These are phyloP conservation scores for Syzygium jambos DNA, from an alignment of 345 rosid species.

Conservation along the genomic window DNA sequence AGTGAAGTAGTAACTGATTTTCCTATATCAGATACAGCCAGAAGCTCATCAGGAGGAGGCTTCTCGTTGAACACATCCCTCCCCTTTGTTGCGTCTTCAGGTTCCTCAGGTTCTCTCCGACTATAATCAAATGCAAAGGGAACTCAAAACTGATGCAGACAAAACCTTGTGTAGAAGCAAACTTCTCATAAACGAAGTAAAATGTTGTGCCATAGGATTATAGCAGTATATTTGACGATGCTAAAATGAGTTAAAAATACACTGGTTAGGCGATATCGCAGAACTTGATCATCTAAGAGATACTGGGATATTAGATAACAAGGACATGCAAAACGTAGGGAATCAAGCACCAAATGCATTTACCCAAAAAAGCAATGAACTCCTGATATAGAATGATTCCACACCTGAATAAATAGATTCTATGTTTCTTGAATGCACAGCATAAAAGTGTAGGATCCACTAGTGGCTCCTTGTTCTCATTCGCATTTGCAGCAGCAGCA, in stretches of 20 bases:
- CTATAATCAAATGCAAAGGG: slow-evolving; percentile 19
- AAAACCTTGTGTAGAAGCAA: neutral
- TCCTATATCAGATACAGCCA: slow-evolving; percentile 93
- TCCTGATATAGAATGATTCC: neutral
- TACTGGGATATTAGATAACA: neutral
- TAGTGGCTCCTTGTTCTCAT: slow-evolving; percentile 92
- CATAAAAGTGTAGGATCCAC: slow-evolving; percentile 82
- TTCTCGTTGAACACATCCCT: slow-evolving; percentile 95
- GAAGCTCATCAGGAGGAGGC: slow-evolving; percentile 95
- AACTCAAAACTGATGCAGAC: neutral
- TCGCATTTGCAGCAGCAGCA: slow-evolving; percentile 76
- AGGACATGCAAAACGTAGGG: neutral
- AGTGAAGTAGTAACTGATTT: slow-evolving; percentile 84
- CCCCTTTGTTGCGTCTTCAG: slow-evolving; percentile 92
- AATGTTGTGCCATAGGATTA: neutral
- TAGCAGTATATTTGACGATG: neutral
- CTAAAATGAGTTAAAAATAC: neutral
- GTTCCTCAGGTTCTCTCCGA: slow-evolving; percentile 97
- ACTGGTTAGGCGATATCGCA: neutral
- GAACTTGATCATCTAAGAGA: neutral
- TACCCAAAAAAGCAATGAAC: neutral
- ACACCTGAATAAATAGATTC: slow-evolving; percentile 92
- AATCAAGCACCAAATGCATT: neutral
- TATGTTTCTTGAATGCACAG: slow-evolving; percentile 91
- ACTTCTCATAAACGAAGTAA: neutral